Evolutionary conservation across 2,329 filamentous ascomycete species (phyloP).

Genomic region (Alternaria dauci): DNA sequence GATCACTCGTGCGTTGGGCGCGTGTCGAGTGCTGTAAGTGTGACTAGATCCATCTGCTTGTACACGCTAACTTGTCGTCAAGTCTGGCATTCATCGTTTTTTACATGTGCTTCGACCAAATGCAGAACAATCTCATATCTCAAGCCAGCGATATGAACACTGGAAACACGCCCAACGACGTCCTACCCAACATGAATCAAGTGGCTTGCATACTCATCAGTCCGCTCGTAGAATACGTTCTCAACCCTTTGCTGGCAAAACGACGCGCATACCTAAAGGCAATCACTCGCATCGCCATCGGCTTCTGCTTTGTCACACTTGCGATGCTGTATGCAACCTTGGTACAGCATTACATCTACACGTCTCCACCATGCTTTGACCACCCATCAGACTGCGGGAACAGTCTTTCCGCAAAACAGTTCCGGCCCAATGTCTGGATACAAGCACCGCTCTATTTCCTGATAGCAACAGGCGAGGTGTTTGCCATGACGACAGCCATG

Average conservation of each 20-base stretch:
- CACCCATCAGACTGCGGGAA: slow-evolving; percentile 48
- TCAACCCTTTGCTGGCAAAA: slow-evolving; percentile 42
- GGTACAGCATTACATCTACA: slow-evolving; percentile 47
- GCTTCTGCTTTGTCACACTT: slow-evolving; percentile 41
- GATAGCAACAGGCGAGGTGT: slow-evolving; percentile 54
- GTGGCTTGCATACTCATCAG: slow-evolving; percentile 46
- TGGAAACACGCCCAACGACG: slow-evolving; percentile 45
- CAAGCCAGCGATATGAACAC: slow-evolving; percentile 50
- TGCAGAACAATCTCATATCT: slow-evolving; percentile 51
- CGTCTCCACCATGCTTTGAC: slow-evolving; percentile 37
- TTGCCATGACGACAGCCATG: slow-evolving; percentile 53
- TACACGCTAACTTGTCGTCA: neutral
- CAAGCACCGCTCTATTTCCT: slow-evolving; percentile 54
- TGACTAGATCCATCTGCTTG: too few species aligned
- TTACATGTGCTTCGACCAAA: slow-evolving; percentile 51
- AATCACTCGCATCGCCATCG: slow-evolving; percentile 42
- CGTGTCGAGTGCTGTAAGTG: slow-evolving; percentile 41
- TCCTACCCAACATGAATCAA: slow-evolving; percentile 45
- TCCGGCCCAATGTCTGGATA: slow-evolving; percentile 52
- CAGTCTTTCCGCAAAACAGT: slow-evolving; percentile 19
- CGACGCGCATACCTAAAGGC: slow-evolving; percentile 40
- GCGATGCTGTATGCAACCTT: slow-evolving; percentile 44
- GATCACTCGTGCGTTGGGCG: slow-evolving; percentile 39
- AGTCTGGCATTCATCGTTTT: slow-evolving; percentile 46
- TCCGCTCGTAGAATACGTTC: slow-evolving; percentile 39